Base-by-base conservation (phyloP, 768 basidiomycete species). In the Rhodosporidiobolus sp. region DNA sequence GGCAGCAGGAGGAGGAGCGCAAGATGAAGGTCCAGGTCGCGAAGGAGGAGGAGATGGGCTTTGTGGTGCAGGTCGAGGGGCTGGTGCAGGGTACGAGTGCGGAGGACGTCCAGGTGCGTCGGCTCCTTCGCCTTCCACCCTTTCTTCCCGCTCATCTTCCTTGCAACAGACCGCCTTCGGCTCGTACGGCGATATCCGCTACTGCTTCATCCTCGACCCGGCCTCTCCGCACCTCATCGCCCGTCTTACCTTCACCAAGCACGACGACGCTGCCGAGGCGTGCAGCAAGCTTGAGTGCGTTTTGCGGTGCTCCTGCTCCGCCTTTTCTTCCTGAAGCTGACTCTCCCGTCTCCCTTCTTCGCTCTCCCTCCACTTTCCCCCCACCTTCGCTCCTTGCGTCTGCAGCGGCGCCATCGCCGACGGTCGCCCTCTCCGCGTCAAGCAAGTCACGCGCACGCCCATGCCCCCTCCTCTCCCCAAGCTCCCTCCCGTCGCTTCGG, bases 401-500 rank as follows among this genome's bases (percentile, higher is more conserved):
- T 3, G 24, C 56, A 74, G 73, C 56, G 74, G 74, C 32, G 74
- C 74, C 8, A 66, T 75, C n/a, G 74, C 74, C 10, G 74, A 75
- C 55, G 74, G 74, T 10, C 50, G 69, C 12, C 74, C 74, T 0
- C 53, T 75, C 6, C 22, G n/a, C n/a, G 74, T 75, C 16, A 26
- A 62, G 30, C 32, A 52, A 10, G 58, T 50, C 19, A 20, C 57
- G 0, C 60, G 69, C 6, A 71, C 69, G 0, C 63, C 74, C 22
- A 34, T 64, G 34, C 65, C 69, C 26, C 55, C 69, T 8, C 35
- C 69, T 3, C 55, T 66, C n/a, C 55, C 56, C 48, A 20, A 45
- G 4, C 26, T 17, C 19, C 16, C 56, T 19, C 14, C 16, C 46
- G 60, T n/a, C 19, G 19, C 61, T 17, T 19, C n/a, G 28, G 0